These are phyloP conservation scores for Violaceomyces palustris DNA, from an alignment of 1,284 basidiomycete species.

Conservation along the genomic window DNA sequence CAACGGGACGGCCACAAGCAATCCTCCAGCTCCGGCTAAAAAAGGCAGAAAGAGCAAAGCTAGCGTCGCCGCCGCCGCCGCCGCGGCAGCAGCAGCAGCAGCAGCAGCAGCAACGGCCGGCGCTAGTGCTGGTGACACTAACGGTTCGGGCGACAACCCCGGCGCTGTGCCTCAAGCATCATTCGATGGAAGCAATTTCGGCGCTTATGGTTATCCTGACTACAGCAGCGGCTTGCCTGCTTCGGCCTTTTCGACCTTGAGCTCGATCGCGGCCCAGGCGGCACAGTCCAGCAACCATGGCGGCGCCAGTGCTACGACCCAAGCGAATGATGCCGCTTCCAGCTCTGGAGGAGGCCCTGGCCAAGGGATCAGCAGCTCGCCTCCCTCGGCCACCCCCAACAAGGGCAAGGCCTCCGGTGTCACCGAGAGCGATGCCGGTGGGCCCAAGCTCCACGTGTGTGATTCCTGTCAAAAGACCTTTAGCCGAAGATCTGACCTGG, in stretches of 20 bases:
- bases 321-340: constrained; percentile 2
- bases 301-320: constrained; percentile 1
- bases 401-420: constrained; percentile 10
- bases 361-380: constrained; percentile 8
- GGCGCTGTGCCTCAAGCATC: not conserved
- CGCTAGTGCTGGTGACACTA: constrained; percentile 12
- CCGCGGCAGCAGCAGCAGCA: constrained; percentile 13
- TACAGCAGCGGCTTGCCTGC: constrained; percentile 21
- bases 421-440: constrained; percentile 50
- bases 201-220: constrained; percentile 17
- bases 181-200: not conserved
- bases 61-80: constrained; percentile 8
- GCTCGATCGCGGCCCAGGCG: constrained; percentile 23
- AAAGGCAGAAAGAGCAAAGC: constrained; percentile 1
- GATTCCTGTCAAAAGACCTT: constrained; percentile 50
- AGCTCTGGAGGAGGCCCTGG: constrained; percentile 1
- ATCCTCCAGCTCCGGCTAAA: not conserved
- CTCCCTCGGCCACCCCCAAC: constrained; percentile 7
- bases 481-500: constrained; percentile 48
- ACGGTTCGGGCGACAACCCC: too few relatives aligned
- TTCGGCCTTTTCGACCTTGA: constrained; percentile 17
- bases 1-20: too few relatives aligned
- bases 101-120: constrained; percentile 8
- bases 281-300: constrained; percentile 1
- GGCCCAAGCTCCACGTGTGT: constrained; percentile 49